Evolutionary conservation across 106 monocot species (phyloP), one percentile per base, ranked within the genome.

Genomic region (Cymbidium sinense): DNA sequence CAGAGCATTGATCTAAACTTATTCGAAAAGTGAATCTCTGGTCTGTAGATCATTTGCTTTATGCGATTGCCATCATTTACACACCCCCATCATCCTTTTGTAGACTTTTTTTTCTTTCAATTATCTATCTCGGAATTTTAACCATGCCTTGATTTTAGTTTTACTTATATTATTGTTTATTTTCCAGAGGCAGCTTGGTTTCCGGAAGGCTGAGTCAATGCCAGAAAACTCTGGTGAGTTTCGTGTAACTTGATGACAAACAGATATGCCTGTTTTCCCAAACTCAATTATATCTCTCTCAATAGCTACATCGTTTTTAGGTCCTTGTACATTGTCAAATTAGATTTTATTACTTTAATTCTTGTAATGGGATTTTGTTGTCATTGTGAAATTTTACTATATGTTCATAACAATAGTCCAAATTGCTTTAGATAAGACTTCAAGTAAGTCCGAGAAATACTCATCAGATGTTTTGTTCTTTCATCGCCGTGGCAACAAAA

Each of bases 181-280:
- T 37, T 69, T 70, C 61, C 85, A 94, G 88, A 85, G 80, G 34
- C 87, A 87, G 37, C 80, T 89, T 77, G 95, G 87, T 69, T 96
- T 91, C 77, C 87, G 87, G 87, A 91, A 87, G 73, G 39, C 69
- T 4, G 88, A 87, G 17, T 71, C 82, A 0, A 10, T 81, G 77
- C 78, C 82, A 50, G 82, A 87, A 84, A 64, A 80, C 69, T 54
- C 25, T 70, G 88, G 91, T 94, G 61, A 85, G 90, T 81, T n/a
- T 77, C 58, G 64, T 73, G 7, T 27, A 5, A 67, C 67, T 58
- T 23, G 58, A 58, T 58, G n/a, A 58, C 23, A n/a, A 39, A 20
- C 5, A 58, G 58, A 58, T 23, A n/a, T 25, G 25, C n/a, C 4
- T 5, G n/a, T 0, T 58, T 23, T 23, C 23, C n/a, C 0, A 23